Evolutionary conservation across 139 green algal species (phyloP).

Genomic region (Zygnema cylindricum): DNA sequence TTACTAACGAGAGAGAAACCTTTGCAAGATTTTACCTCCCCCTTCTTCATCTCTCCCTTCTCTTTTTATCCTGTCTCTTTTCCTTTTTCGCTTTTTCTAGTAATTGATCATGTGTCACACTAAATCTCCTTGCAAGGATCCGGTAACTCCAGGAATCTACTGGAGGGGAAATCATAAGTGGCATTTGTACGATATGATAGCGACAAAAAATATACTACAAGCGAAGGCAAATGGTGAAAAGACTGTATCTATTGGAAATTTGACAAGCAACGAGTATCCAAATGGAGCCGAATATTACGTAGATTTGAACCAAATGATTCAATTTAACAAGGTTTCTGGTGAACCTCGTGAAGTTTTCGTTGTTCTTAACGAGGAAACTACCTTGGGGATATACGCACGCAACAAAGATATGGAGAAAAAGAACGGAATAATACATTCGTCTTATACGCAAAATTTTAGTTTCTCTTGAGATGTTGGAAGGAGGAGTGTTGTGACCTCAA

Average conservation of each 20-base stretch:
- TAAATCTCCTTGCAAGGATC: not conserved
- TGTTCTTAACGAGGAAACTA: not conserved
- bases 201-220: not conserved
- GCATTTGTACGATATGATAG: not conserved
- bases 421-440: no score
- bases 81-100: not conserved
- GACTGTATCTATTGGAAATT: not conserved
- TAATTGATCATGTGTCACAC: not conserved
- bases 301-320: not conserved
- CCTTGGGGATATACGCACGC: no score
- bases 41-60: no score
- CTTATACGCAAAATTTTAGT: no score
- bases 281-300: not conserved
- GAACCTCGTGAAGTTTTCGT: not conserved
- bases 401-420: no score
- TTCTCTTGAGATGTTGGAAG: no score
- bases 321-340: not conserved
- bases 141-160: not conserved
- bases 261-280: not conserved
- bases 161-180: not conserved
- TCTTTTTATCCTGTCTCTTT: no score
- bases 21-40: no score
- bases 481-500: no score
- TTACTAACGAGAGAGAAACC: no score
- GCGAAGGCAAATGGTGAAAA: not conserved